Conservation (phyloP, 2,329 filamentous ascomycete genomes). For the Penicillium sp. region DNA sequence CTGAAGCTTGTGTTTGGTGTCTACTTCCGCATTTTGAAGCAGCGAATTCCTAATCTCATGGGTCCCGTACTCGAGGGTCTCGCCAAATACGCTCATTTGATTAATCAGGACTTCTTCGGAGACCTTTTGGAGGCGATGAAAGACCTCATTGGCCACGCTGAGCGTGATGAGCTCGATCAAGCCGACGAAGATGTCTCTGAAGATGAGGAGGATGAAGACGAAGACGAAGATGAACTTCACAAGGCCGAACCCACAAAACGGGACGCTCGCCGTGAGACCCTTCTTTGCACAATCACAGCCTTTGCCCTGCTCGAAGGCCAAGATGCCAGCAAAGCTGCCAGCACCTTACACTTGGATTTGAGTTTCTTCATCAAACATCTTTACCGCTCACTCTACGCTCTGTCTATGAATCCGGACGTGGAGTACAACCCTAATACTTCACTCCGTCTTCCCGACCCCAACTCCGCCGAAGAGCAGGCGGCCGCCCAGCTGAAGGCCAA, state of each 20-base stretch:
- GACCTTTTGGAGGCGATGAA: constrained; percentile 91
- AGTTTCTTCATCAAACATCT: constrained; percentile 94
- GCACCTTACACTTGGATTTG: constrained; percentile 78
- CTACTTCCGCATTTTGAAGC: constrained; percentile 92
- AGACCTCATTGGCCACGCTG: constrained; percentile 76
- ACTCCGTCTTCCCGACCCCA: constrained; percentile 63
- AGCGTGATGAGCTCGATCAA: constrained; percentile 37
- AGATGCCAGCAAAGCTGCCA: constrained; percentile 78
- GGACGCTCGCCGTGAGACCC: constrained; percentile 75
- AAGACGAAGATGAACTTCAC: constrained; percentile 34
- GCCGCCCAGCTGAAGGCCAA: constrained; percentile 38
- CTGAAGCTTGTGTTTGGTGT: constrained; percentile 91
- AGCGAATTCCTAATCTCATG: constrained; percentile 75
- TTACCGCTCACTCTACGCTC: constrained; percentile 73
- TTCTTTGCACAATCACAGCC: constrained; percentile 92
- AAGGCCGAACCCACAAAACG: constrained; percentile 52
- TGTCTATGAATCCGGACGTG: constrained; percentile 77
- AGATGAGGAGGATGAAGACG: constrained; percentile 24
- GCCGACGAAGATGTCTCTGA: constrained; percentile 43
- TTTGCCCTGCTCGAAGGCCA: constrained; percentile 95
- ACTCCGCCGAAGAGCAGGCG: constrained; percentile 36
- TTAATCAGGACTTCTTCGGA: constrained; percentile 98
- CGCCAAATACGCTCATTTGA: constrained; percentile 88
- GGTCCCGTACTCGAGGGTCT: constrained; percentile 94
- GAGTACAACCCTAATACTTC: constrained; percentile 70